Base-by-base conservation (phyloP, 306 rosid genomes). In the Glycine tomentella region DNA sequence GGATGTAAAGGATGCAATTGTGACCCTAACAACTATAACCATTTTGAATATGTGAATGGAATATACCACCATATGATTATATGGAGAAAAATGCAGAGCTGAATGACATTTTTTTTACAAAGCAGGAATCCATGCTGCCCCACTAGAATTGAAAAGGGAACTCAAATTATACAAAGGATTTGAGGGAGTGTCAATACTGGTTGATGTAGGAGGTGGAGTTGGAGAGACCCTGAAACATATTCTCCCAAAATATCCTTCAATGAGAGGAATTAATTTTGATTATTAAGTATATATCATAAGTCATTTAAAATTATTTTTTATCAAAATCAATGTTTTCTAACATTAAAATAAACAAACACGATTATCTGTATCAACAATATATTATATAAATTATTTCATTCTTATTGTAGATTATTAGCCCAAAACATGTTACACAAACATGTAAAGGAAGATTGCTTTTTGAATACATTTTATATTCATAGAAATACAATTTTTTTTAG, bases 161-260 rank as follows among this genome's bases (percentile, higher is more conserved):
- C 67, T 61, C 67, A 61, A 61, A 31, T 34, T 11, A 31, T 61
- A 61, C 5, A 61, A 31, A 31, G 67, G 67, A 0, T 61, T 61
- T 61, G 44, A 61, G n/a, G 44, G 67, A 6, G 7, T 61, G 1
- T 61, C 42, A 31, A 61, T 42, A 31, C 67, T 61, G 44, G 67
- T 61, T 61, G 67, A 61, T 61, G 67, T 61, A 25, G 67, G 67
- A 31, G 67, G 67, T 61, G 67, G 67, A 31, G 67, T 31, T 10
- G 67, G 67, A 61, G 15, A 31, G 15, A 31, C 14, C 67, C 3
- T 61, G 3, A 61, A 61, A 61, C 67, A 8, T 1, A 31, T 61
- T 61, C 2, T 61, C 9, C 31, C 15, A 31, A 15, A 42, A 31
- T 61, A 61, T 33, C 67, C 67, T 61, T 61, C 67, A 2, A 61